Evolutionary conservation across 2,329 filamentous ascomycete genomes (phyloP), one percentile per base, ranked within the genome.

Genomic region (Fusarium sp.): DNA sequence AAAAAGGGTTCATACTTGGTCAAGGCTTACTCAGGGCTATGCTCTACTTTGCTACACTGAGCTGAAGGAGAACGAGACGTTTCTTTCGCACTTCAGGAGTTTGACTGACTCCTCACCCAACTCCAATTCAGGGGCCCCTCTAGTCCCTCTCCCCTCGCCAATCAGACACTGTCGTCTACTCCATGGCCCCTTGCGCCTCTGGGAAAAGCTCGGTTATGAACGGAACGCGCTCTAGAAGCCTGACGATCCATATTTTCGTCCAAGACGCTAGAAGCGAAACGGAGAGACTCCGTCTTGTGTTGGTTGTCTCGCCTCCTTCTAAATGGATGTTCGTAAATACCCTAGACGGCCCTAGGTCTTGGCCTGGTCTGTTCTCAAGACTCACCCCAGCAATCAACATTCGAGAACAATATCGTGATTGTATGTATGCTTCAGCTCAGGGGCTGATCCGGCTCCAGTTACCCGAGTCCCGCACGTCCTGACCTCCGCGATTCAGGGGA

Each of bases 131-230:
- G 57, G 57, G 59, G 59, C 44, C 55, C 19, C 20, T 53, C 40
- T 22, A 57, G 59, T 39, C 55, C 19, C 20, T 53, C 40, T 22
- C 23, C 51, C 22, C 22, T 44, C 32, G 23, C 51, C 37, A 55
- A 55, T 19, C 44, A 15, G 30, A 33, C 30, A 33, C 14, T 33
- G 30, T 23, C 23, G 50, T 25, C 27, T 23, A 25, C 25, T 51
- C 43, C 8, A n/a, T n/a, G n/a, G 17, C 19, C 25, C 48, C 46
- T 39, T 55, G 63, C 41, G 48, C 39, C 22, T 27, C 44, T 68
- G 65, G 66, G 51, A 67, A 70, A 69, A 67, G 56, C 37, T 56
- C 66, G 66, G 66, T 23, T 69, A 62, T 51, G 48, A 17, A 49
- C 46, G 46, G 57, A 62, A 56, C 43, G 15, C 19, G 55, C 41